phyloP scores from a whole-genome alignment of 1,284 basidiomycete species.

The Microbotryomycetes sp. region DNA sequence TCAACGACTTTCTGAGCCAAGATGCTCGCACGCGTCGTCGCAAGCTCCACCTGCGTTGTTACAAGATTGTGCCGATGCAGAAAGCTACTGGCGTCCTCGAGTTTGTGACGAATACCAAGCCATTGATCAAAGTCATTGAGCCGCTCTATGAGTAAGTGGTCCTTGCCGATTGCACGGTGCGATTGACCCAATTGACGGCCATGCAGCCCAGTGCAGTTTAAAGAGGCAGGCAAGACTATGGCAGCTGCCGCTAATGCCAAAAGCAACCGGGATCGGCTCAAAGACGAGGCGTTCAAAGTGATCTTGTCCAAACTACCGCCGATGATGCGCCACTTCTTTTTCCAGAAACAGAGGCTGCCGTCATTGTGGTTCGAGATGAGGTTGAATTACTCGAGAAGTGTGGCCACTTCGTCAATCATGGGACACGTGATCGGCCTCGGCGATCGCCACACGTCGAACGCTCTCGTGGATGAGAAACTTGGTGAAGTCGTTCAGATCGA shows the following conservation, averaged over 20 bases:
- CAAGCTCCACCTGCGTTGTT: conserved; percentile 67
- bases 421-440: conserved; percentile 89
- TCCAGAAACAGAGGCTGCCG: conserved; percentile 76
- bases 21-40: conserved; percentile 72
- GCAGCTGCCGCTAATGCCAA: conserved; percentile 5
- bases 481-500: conserved; percentile 94
- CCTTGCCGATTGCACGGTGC: not conserved
- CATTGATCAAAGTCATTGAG: conserved; percentile 46
- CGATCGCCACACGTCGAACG: conserved; percentile 88
- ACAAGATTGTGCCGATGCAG: conserved; percentile 81
- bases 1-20: conserved; percentile 66
- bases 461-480: conserved; percentile 71
- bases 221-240: not conserved
- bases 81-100: conserved; percentile 78
- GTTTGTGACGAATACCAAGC: conserved; percentile 75
- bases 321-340: conserved; percentile 91
- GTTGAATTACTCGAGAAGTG: conserved; percentile 79
- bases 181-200: not conserved
- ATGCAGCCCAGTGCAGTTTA: not conserved
- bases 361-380: conserved; percentile 91
- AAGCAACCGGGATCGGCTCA: conserved; percentile 15
- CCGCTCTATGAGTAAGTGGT: conserved; percentile 17
- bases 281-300: conserved; percentile 47
- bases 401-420: conserved; percentile 88
- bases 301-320: conserved; percentile 61